Evolutionary conservation across 306 rosid genomes (phyloP), one percentile per base, ranked within the genome.

Genomic region (Leucaena leucocephala): DNA sequence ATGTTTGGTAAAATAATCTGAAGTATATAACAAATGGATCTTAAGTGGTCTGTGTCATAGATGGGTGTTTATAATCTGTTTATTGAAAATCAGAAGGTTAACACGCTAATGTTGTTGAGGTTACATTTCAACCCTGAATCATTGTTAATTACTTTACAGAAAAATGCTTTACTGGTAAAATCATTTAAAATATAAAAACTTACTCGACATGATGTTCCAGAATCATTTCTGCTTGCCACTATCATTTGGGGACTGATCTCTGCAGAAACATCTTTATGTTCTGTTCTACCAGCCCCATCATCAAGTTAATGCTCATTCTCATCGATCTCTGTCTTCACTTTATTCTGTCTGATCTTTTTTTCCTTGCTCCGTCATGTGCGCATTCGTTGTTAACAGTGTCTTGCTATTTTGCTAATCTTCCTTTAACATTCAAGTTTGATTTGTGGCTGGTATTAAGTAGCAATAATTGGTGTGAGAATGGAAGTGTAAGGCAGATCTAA

Each of bases 1-100:
- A 57, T 43, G 71, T 71, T 17, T 78, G 66, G 72, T 74, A 63
- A 77, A 84, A 71, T 77, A 65, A 22, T 64, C 27, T 39, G 21
- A 57, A 6, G n/a, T 69, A 62, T 36, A 58, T 27, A 17, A 27
- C 68, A 49, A 45, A 52, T 74, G 16, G 65, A 49, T 72, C 43
- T 50, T 44, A 5, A 22, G 38, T 54, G 9, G 2, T 72, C 1
- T 9, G 16, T 19, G 14, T 68, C 48, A 43, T 5, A 17, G 11
- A 19, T 67, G 21, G 73, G 4, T 72, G 46, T 50, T 71, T 34
- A 68, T 42, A 38, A 65, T 21, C 9, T 5, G 40, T 68, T 21
- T 43, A 45, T 69, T 34, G 16, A 22, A 22, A 68, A 19, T 44
- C 19, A 11, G 14, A 19, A 68, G 39, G 38, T 42, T 43, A 68